phyloP scores from a whole-genome alignment of 371 early-diverging fungal species.

The Polyrhizophydium stewartii region DNA sequence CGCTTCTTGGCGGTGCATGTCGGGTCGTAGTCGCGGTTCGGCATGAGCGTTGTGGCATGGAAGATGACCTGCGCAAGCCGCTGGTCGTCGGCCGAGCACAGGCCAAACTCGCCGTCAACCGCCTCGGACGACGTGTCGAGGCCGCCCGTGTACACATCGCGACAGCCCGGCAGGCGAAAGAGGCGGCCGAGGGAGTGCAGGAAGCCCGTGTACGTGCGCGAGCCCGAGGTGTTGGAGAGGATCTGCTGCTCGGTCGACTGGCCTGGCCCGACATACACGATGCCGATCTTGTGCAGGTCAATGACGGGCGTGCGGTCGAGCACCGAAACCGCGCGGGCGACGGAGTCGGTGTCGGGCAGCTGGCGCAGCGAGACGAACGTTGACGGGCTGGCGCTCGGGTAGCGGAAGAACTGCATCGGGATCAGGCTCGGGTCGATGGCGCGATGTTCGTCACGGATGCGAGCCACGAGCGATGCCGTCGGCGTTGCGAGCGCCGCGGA shows the following conservation, averaged over 20 bases:
- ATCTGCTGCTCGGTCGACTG: constrained; percentile 83
- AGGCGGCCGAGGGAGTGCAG: constrained; percentile 68
- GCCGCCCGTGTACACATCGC: constrained; percentile 79
- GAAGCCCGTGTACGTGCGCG: constrained; percentile 77
- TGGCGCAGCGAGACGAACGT: constrained; percentile 36
- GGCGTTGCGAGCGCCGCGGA: too few species aligned
- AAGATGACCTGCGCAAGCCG: constrained; percentile 80
- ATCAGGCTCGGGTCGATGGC: constrained; percentile 45
- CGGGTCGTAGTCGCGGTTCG: constrained; percentile 66
- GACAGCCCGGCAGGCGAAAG: constrained; percentile 57
- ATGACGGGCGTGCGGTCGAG: constrained; percentile 87
- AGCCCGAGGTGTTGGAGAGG: constrained; percentile 78
- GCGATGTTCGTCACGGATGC: constrained; percentile 1
- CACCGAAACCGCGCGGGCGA: constrained; percentile 68
- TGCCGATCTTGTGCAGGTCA: constrained; percentile 93
- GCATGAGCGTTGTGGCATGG: constrained; percentile 94
- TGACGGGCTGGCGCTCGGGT: constrained; percentile 31
- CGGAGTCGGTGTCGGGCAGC: constrained; percentile 73
- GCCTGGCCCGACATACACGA: constrained; percentile 82
- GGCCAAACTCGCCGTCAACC: constrained; percentile 79
- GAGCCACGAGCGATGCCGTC: too few species aligned
- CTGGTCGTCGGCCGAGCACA: constrained; percentile 76
- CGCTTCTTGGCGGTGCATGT: constrained; percentile 81
- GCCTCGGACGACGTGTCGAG: constrained; percentile 77
- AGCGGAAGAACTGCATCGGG: constrained; percentile 65